Conservation (phyloP, 73 alveolate species). For the Urostyla sp. region DNA sequence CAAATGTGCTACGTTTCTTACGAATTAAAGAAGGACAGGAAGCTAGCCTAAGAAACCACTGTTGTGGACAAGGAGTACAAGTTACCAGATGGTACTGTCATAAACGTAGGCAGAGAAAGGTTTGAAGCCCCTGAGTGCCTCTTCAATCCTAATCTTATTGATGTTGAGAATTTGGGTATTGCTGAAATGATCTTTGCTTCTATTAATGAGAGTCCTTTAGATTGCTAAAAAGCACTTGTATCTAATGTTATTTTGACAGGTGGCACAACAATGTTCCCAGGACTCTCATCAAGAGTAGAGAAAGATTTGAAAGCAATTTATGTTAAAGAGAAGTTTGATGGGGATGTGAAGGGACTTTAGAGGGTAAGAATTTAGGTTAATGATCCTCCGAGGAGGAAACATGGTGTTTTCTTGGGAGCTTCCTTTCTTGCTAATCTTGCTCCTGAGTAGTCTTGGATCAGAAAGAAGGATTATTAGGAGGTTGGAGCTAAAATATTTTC, state of each 20-base stretch:
- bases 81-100: slow-evolving; percentile 93
- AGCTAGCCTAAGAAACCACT: slow-evolving; percentile 91
- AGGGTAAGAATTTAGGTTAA: slow-evolving; percentile 55
- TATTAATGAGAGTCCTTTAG: slow-evolving; percentile 86
- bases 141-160: slow-evolving; percentile 88
- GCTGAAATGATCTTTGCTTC: slow-evolving; percentile 87
- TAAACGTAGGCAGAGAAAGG: slow-evolving; percentile 90
- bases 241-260: slow-evolving; percentile 83
- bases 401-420: slow-evolving; percentile 90
- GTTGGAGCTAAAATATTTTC: slow-evolving; percentile 10
- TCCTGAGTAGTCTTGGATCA: slow-evolving; percentile 8
- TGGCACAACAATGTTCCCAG: slow-evolving; percentile 98
- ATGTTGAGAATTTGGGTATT: slow-evolving; percentile 88
- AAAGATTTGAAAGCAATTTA: slow-evolving; percentile 82
- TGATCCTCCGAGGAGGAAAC: slow-evolving; percentile 94
- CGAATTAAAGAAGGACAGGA: slow-evolving; percentile 89
- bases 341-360: slow-evolving; percentile 64
- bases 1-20: slow-evolving; percentile 90
- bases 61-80: slow-evolving; percentile 85
- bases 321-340: slow-evolving; percentile 76
- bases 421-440: slow-evolving; percentile 71
- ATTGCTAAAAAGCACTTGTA: slow-evolving; percentile 69
- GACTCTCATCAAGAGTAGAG: slow-evolving; percentile 91
- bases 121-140: slow-evolving; percentile 96
- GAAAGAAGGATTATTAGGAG: slow-evolving; percentile 19